phyloP scores from a whole-genome alignment of 179 eudicot species.

The Silene vulgaris region DNA sequence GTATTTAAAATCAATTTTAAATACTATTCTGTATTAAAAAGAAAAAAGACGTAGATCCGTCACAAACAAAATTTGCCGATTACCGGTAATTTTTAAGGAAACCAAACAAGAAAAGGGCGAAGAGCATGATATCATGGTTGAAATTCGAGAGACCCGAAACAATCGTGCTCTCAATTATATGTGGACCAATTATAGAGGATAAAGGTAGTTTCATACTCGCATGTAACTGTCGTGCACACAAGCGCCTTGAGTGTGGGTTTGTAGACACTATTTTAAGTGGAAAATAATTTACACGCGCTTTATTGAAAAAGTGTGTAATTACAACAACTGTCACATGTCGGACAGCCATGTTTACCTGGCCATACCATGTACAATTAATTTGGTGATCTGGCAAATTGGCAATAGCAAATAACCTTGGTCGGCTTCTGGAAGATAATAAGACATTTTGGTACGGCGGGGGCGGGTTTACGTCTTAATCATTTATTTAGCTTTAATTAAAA shows the following conservation, averaged over 20 bases:
- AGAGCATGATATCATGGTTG: not conserved
- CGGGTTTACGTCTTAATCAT: no score
- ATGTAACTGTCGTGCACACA: not conserved
- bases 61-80: no score
- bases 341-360: constrained; percentile 26
- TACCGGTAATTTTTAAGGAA: no score
- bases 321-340: constrained; percentile 22
- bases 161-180: constrained; percentile 1
- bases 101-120: not conserved
- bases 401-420: no score
- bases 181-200: not conserved
- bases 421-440: no score
- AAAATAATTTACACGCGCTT: not conserved
- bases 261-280: not conserved
- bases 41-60: no score
- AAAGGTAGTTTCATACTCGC: not conserved
- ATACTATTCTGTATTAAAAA: no score
- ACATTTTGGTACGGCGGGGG: no score
- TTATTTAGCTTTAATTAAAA: no score
- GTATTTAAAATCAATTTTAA: no score
- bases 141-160: not conserved
- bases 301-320: constrained; percentile 4
- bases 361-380: not conserved
- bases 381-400: no score
- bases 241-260: not conserved